Evolutionary conservation across 306 rosid genomes (phyloP).

Genomic region (Pachyrhizus erosus): DNA sequence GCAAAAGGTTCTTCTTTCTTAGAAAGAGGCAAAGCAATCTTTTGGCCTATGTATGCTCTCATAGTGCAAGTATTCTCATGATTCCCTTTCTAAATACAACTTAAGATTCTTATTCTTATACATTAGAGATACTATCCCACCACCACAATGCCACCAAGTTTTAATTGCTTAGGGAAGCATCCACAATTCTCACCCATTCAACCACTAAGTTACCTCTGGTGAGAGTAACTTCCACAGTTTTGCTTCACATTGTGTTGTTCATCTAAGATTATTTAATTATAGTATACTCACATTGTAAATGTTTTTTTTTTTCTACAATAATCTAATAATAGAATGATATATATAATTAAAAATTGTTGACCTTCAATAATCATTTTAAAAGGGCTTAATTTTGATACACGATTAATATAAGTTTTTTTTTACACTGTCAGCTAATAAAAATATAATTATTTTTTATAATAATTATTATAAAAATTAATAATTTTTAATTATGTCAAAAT

Average conservation of each 20-base stretch:
- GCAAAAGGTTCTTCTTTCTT: constrained; percentile 16
- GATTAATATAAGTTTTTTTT: too few species aligned
- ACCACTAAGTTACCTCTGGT: not conserved
- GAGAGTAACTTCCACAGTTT: not conserved
- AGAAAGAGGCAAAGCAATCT: constrained; percentile 36
- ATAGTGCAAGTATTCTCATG: constrained; percentile 40
- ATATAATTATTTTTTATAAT: too few species aligned
- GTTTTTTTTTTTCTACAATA: too few species aligned
- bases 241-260: not conserved
- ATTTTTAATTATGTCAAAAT: too few species aligned
- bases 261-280: not conserved
- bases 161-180: constrained; percentile 19
- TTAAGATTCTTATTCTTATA: constrained; percentile 24
- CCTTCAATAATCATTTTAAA: too few species aligned
- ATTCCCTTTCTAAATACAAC: constrained; percentile 26
- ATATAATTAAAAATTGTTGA: too few species aligned
- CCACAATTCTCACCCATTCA: not conserved
- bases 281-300: too few species aligned
- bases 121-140: constrained; percentile 15
- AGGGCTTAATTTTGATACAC: too few species aligned
- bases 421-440: too few species aligned
- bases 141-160: not conserved
- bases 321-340: too few species aligned
- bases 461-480: too few species aligned
- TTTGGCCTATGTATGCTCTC: constrained; percentile 2